These are phyloP conservation scores for Orbilia quercus DNA, from an alignment of 2,329 filamentous ascomycete species.

Conservation along the genomic window DNA sequence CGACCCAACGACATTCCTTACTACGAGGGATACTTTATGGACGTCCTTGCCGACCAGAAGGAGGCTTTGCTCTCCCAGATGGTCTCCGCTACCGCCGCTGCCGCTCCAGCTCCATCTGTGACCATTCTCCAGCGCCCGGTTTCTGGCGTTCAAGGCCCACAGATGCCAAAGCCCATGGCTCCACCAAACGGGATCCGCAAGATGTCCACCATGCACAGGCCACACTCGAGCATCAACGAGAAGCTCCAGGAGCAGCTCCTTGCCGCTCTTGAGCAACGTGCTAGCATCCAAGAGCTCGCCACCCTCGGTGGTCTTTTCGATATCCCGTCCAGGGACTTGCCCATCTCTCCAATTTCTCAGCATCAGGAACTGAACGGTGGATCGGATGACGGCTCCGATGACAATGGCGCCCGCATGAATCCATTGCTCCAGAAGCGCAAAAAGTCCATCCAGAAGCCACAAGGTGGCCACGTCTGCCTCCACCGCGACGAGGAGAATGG, in stretches of 20 bases:
- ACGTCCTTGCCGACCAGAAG: conserved; percentile 82
- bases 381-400: conserved; percentile 52
- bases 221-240: conserved; percentile 51
- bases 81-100: conserved; percentile 65
- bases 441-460: conserved; percentile 68
- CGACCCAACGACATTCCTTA: conserved; percentile 88
- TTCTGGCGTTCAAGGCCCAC: conserved; percentile 59
- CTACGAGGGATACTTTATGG: conserved; percentile 95
- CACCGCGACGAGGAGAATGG: conserved; percentile 96
- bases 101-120: conserved; percentile 17
- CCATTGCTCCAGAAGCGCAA: conserved; percentile 67
- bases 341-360: conserved; percentile 60
- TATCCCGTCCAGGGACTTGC: conserved; percentile 38
- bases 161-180: conserved; percentile 47
- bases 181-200: conserved; percentile 57
- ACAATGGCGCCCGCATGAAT: conserved; percentile 31
- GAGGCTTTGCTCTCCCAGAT: conserved; percentile 70
- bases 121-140: conserved; percentile 34
- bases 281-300: conserved; percentile 50
- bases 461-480: conserved; percentile 87
- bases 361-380: conserved; percentile 67
- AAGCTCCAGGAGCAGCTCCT: conserved; percentile 55
- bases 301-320: conserved; percentile 44
- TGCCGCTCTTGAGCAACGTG: conserved; percentile 50
- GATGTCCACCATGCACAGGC: conserved; percentile 57